Base-by-base conservation (phyloP, 495 filamentous ascomycete species). In the Xylaria nigripes region DNA sequence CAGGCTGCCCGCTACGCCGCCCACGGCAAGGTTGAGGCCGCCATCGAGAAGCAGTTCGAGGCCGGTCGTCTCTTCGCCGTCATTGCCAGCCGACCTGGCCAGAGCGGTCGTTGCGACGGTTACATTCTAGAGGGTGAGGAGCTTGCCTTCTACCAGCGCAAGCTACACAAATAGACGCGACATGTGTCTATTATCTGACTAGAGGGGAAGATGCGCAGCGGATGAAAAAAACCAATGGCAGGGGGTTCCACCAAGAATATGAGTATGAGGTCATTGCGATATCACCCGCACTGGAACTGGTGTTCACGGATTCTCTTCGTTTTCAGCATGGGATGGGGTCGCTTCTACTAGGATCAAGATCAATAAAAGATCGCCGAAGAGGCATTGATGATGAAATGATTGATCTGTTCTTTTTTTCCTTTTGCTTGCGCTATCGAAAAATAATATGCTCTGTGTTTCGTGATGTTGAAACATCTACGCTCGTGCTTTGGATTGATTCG, bases 91-190 rank as follows among this genome's bases (percentile, higher is more conserved):
- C 82, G 93, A 68, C 93, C 93, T 50, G 93, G 93, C 64, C 93
- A 99, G 87, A 89, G 86, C 71, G 93, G 93, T 63, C 90, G 93
- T 73, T 79, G 80, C 59, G 93, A 99, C 74, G 93, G 93, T 55
- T 99, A 99, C 81, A 86, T 99, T 71, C 81, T 99, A 57, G 93
- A 99, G 86, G 93, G 93, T 63, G 93, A 99, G 68, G 93, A 99
- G 84, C 78, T 99, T 63, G 87, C 88, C 73, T 99, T 99, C 88
- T 99, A 99, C 87, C 89, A 93, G 84, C 83, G 84, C 77, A 90
- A 87, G 73, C 86, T 97, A 75, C 86, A 92, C 83, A 96, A 93
- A 83, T 97, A 96, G 81, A 80, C 64, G 65, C 38, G 41, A 38
- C 30, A 18, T 32, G 49, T 45, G 56, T 54, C 50, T 50, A 32